These are phyloP conservation scores for Saccharomycopsis synnaedendra DNA, from an alignment of 805 yeast genomes.

Conservation along the genomic window DNA sequence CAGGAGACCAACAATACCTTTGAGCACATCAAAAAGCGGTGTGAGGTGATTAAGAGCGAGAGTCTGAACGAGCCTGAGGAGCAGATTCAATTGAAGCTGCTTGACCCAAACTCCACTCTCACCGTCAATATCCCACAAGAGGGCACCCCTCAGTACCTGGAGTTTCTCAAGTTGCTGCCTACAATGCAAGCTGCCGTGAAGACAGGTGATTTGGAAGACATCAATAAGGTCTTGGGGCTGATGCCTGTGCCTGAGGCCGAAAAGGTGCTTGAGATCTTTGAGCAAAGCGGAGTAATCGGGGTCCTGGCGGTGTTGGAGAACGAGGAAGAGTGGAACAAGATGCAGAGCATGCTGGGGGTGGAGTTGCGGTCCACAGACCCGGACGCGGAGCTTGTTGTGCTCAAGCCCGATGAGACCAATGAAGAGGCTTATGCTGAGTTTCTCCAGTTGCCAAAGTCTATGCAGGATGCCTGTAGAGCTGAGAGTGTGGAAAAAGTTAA, in stretches of 20 bases:
- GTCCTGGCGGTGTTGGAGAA: constrained; percentile 67
- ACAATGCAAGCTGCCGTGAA: constrained; percentile 67
- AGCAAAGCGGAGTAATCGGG: constrained; percentile 75
- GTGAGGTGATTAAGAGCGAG: constrained; percentile 53
- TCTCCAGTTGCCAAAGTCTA: constrained; percentile 41
- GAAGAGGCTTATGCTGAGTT: constrained; percentile 40
- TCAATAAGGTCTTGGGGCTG: constrained; percentile 70
- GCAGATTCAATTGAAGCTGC: constrained; percentile 77
- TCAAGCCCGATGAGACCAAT: constrained; percentile 48
- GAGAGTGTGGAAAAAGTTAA: constrained; percentile 68
- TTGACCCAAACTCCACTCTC: constrained; percentile 74
- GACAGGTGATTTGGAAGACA: constrained; percentile 60
- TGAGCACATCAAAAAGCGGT: constrained; percentile 65
- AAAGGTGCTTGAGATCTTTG: constrained; percentile 55
- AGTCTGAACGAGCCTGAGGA: constrained; percentile 25
- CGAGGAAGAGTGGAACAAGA: constrained; percentile 48
- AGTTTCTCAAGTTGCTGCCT: constrained; percentile 46
- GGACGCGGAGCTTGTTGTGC: constrained; percentile 58
- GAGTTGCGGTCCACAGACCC: constrained; percentile 87
- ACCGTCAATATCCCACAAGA: constrained; percentile 58
- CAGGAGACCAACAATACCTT: constrained; percentile 68
- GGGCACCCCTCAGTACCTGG: constrained; percentile 33
- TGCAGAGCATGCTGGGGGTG: constrained; percentile 34
- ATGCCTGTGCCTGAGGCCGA: constrained; percentile 77
- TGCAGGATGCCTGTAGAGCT: constrained; percentile 70